Evolutionary conservation across 78 protist species (phyloP).

Genomic region (Dictyostelium intermedium): DNA sequence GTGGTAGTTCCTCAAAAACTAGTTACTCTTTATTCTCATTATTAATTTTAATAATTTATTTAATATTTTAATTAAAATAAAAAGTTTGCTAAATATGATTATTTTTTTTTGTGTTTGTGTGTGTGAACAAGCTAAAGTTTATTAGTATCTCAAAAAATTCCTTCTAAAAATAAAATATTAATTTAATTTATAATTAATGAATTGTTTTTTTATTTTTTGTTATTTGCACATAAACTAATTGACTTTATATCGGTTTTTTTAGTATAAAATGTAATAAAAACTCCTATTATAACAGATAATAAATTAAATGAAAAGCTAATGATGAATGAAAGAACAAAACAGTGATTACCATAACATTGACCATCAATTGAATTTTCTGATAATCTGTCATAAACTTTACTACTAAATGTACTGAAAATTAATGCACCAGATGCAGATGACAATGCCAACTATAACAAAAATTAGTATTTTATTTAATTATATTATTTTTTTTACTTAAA

Average conservation of each 20-base stretch:
- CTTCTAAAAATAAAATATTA: too few species aligned
- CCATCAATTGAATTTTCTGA: background rate
- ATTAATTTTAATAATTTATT: too few species aligned
- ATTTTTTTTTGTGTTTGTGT: too few species aligned
- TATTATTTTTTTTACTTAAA: background rate
- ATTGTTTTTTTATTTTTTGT: background rate
- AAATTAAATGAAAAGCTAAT: background rate
- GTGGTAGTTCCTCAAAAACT: background rate
- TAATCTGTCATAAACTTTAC: conserved; percentile 21
- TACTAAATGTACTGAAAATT: conserved; percentile 11
- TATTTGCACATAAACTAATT: too few species aligned
- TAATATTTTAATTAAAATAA: too few species aligned
- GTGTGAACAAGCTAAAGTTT: too few species aligned
- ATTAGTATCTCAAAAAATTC: too few species aligned
- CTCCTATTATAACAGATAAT: background rate
- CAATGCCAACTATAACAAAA: conserved; percentile 17
- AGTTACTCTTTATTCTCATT: background rate
- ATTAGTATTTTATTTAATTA: background rate
- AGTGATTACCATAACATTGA: conserved; percentile 30
- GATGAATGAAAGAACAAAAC: conserved; percentile 5
- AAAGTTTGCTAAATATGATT: background rate
- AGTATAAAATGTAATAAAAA: background rate
- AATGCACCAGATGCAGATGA: conserved; percentile 50
- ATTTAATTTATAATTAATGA: background rate
- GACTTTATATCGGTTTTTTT: background rate